Conservation (phyloP, 202 grass and related monocot genomes). For the Musa balbisiana region DNA sequence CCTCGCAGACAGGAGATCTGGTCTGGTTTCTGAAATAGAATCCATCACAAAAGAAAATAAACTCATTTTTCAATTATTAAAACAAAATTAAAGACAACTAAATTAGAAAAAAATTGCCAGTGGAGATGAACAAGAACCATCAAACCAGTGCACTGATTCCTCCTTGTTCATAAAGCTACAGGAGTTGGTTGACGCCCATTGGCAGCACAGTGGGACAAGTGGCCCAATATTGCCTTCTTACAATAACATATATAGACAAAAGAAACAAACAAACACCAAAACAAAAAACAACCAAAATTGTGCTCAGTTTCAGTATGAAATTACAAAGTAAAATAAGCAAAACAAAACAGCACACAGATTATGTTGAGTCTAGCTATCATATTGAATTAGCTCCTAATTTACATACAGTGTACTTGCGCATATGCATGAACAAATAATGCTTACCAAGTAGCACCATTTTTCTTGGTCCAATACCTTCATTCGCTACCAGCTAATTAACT, state of each 20-base stretch:
- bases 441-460: constrained; percentile 20
- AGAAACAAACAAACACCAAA: constrained; percentile 60
- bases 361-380: constrained; percentile 17
- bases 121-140: constrained; percentile 57
- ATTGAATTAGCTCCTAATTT: constrained; percentile 1
- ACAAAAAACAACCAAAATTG: constrained; percentile 42
- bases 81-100: constrained; percentile 18
- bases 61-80: constrained; percentile 23
- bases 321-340: constrained; percentile 35
- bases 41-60: constrained; percentile 18
- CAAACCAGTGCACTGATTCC: constrained; percentile 58
- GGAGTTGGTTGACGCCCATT: constrained; percentile 65
- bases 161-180: constrained; percentile 63
- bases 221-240: constrained; percentile 78
- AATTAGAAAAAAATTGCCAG: constrained; percentile 36
- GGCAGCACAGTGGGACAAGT: constrained; percentile 70
- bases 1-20: constrained; percentile 18
- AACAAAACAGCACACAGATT: constrained; percentile 25
- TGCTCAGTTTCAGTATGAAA: constrained; percentile 36
- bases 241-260: constrained; percentile 68
- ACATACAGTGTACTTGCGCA: constrained; percentile 11
- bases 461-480: constrained; percentile 21
- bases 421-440: neutral
- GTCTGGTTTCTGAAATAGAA: constrained; percentile 24
- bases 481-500: constrained; percentile 20